Evolutionary conservation across 371 early-diverging fungal species (phyloP).

Genomic region (Mortierella sp.): DNA sequence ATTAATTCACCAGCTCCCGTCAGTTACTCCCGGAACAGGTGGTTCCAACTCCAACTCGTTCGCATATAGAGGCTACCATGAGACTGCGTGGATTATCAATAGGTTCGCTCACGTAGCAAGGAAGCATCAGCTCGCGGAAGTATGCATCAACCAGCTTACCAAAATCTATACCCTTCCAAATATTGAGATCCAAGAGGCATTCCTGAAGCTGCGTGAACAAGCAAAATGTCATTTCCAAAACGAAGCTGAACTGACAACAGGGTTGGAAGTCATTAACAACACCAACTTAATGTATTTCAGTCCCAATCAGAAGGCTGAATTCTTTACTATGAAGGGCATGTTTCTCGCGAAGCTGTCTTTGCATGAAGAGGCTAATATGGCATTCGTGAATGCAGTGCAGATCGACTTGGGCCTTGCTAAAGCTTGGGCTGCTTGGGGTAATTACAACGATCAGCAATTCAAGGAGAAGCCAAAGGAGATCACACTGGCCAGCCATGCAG

Average conservation of each 20-base stretch:
- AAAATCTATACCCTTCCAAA: slow-evolving; percentile 99
- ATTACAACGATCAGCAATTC: slow-evolving; percentile 94
- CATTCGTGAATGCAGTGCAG: slow-evolving; percentile 95
- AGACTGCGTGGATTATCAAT: slow-evolving; percentile 99
- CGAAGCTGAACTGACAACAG: slow-evolving; percentile 88
- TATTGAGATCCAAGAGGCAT: slow-evolving; percentile 99
- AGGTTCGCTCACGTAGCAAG: slow-evolving; percentile 99
- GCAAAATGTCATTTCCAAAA: slow-evolving; percentile 97
- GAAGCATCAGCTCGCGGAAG: slow-evolving; percentile 94
- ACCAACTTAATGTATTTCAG: slow-evolving; percentile 98
- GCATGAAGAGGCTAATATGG: slow-evolving; percentile 92
- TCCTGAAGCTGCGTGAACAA: slow-evolving; percentile 97
- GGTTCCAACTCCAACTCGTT: slow-evolving; percentile 79
- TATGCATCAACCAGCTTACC: slow-evolving; percentile 92
- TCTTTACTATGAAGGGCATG: slow-evolving; percentile 95
- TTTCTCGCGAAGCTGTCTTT: slow-evolving; percentile 91
- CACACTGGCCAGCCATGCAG: slow-evolving; percentile 90
- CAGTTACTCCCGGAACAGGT: slow-evolving; percentile 60
- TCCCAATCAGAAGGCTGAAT: slow-evolving; percentile 96
- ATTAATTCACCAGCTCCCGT: slow-evolving; percentile 77
- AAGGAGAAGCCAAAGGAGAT: slow-evolving; percentile 85
- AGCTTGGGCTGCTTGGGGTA: slow-evolving; percentile 99
- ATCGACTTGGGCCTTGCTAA: slow-evolving; percentile 90
- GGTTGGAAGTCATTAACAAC: slow-evolving; percentile 98
- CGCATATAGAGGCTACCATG: slow-evolving; percentile 98